phyloP scores from a whole-genome alignment of 129 eudicot genomes.

The Artemisia tridentata region DNA sequence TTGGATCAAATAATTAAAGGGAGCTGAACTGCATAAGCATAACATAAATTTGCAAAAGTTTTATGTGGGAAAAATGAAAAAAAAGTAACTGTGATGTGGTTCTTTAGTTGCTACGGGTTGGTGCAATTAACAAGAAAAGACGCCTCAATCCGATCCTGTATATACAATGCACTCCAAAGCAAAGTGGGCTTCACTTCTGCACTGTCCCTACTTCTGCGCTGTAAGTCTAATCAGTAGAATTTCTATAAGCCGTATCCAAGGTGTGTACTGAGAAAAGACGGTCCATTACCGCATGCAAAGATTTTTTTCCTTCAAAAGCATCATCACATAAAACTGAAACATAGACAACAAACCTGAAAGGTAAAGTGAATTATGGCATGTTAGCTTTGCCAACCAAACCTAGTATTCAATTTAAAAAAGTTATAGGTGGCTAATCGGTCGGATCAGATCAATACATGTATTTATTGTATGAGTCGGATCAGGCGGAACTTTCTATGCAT shows the following conservation, averaged over 20 bases:
- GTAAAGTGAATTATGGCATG: no score
- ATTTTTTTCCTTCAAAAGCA: conserved; percentile 56
- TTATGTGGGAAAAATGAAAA: conserved; percentile 14
- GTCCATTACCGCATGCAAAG: conserved; percentile 56
- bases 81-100: neutral
- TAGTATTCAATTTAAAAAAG: no score
- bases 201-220: conserved; percentile 51
- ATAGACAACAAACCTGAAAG: no score
- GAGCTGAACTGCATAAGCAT: conserved; percentile 13
- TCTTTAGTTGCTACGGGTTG: neutral
- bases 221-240: conserved; percentile 24
- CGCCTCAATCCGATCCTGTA: conserved; percentile 69
- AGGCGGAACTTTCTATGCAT: no score
- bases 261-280: conserved; percentile 42
- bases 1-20: neutral
- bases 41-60: no score
- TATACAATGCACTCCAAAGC: conserved; percentile 71
- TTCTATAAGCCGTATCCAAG: conserved; percentile 35
- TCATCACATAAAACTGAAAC: no score
- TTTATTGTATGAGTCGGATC: no score
- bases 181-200: conserved; percentile 52
- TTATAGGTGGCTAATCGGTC: no score
- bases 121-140: conserved; percentile 20
- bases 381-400: no score
- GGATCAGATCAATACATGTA: no score